Evolutionary conservation across 2,329 filamentous ascomycete genomes (phyloP), one percentile per base, ranked within the genome.

Genomic region (Scopulariopsis brevicaulis): DNA sequence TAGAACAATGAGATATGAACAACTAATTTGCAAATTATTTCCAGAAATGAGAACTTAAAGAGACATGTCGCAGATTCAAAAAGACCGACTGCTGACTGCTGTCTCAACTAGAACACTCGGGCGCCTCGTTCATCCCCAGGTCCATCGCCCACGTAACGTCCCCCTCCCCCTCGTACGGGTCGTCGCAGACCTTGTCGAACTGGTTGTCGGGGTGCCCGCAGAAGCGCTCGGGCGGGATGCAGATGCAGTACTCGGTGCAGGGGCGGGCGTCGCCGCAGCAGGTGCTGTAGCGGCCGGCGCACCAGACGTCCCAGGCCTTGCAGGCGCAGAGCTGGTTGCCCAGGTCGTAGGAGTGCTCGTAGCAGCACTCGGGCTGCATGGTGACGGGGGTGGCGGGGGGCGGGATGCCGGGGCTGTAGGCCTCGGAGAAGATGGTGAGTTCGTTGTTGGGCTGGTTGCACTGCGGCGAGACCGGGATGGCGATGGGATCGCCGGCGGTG

Each of bases 221-320:
- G 54, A 48, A 46, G 7, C 35, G 20, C 35, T 55, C 54, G 22
- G n/a, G 4, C 4, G 54, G 54, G 22, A 55, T 46, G 22, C 54
- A 55, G 10, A 6, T 46, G 54, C 54, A 55, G 18, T 55, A 55
- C 37, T 55, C 20, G 37, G 54, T 55, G 37, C 54, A 55, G 25
- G 54, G 37, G 4, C 37, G 7, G 12, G 40, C 54, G 7, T 55
- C 54, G 35, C 54, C 54, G 37, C 54, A 55, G 37, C 54, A 55
- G 35, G n/a, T 32, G 54, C 54, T 55, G 37, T 14, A 55, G 35
- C 40, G 54, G 14, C 35, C 54, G 15, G 11, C 15, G 54, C 54
- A 55, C 54, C 54, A 55, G 37, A n/a, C 54, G 24, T 48, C 37
- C 54, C 54, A 55, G 35, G 54, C 54, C 37, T 48, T 46, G 54